Evolutionary conservation across 495 filamentous ascomycete species (phyloP), one percentile per base, ranked within the genome.

Genomic region (Neurospora africana): DNA sequence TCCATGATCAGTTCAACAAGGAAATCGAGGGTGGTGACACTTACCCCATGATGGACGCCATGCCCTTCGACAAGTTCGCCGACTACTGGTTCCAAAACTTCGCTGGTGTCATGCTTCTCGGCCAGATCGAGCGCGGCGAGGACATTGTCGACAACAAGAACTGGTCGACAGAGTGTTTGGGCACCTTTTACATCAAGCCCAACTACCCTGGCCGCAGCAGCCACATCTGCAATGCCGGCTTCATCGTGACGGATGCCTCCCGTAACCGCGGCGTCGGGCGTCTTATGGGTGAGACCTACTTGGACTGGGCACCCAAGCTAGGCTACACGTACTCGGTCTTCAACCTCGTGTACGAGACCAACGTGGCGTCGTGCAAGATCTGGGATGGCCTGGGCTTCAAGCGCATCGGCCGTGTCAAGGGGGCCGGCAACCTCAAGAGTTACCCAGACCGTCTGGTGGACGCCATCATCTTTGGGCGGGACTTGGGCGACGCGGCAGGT

Each of bases 381-480:
- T 99, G 95, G 95, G 95, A 99, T 81, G 92, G 91, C 2, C 86
- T 99, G n/a, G 95, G 95, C 37, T 99, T 99, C 83, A 97, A 99
- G 83, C 90, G 95, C 44, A 96, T 99, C 79, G 96, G 95, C 4
- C 89, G 91, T 58, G 91, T 99, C 73, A 94, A 94, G 76, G 92
- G 91, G 41, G 92, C 91, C 74, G 95, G 96, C 61, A 91, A 91
- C 76, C 86, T 99, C 36, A 90, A 91, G 77, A 93, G 91, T 47
- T 89, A 91, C 73, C 93, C 93, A 2, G 90, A 88, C 72, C 89
- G 92, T 74, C 86, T 91, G 61, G 89, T 98, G 58, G 96, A 99
- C 81, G 96, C 95, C 68, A 97, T 98, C 80, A 97, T 98, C 70
- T 99, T 95, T 80, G 95, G 96, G 4, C 89, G 96, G 33, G 94